These are phyloP conservation scores for Stereum hirsutum DNA, from an alignment of 1,284 basidiomycete species.

Conservation along the genomic window DNA sequence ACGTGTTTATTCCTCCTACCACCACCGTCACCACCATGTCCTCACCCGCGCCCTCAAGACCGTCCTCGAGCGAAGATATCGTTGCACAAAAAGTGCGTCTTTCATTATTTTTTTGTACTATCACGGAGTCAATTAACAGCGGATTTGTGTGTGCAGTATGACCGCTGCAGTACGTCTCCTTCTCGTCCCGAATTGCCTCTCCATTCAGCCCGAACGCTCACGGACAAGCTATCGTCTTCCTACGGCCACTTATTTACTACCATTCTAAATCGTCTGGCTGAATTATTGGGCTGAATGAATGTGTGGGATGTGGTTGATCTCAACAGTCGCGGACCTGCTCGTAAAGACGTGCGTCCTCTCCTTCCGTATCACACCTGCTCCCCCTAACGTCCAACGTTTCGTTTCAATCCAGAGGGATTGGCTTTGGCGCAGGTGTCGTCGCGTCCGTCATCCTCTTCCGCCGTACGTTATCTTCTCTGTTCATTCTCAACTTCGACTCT, in stretches of 20 bases:
- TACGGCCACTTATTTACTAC: slow-evolving; percentile 2
- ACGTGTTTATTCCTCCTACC: slow-evolving; percentile 7
- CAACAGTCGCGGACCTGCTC: slow-evolving; percentile 64
- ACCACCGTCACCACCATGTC: slow-evolving; percentile 9
- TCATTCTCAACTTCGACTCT: slow-evolving; percentile 3
- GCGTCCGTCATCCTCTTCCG: slow-evolving; percentile 93
- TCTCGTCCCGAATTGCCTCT: not conserved
- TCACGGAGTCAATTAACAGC: not conserved
- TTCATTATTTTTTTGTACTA: not conserved
- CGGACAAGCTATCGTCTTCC: not conserved
- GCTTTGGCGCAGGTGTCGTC: slow-evolving; percentile 91
- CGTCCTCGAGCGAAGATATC: slow-evolving; percentile 78
- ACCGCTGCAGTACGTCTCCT: slow-evolving; percentile 75
- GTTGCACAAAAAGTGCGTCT: slow-evolving; percentile 72
- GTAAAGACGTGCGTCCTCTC: slow-evolving; percentile 58
- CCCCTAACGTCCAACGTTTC: slow-evolving; percentile 15
- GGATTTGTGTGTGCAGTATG: slow-evolving; percentile 49
- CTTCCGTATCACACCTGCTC: slow-evolving; percentile 13
- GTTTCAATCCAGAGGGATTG: slow-evolving; percentile 70
- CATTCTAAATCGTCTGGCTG: not conserved
- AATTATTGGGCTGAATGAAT: not conserved
- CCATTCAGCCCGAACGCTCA: not conserved
- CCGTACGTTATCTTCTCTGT: slow-evolving; percentile 50
- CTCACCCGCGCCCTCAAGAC: slow-evolving; percentile 45
- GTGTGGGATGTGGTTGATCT: slow-evolving; percentile 11